Percentiles rank a stretch among this genome's conserved stretches.
Evolutionary conservation across 202 grass and related monocot genomes (phyloP).

Genomic region (Bolboschoenoplectus hybrid): DNA sequence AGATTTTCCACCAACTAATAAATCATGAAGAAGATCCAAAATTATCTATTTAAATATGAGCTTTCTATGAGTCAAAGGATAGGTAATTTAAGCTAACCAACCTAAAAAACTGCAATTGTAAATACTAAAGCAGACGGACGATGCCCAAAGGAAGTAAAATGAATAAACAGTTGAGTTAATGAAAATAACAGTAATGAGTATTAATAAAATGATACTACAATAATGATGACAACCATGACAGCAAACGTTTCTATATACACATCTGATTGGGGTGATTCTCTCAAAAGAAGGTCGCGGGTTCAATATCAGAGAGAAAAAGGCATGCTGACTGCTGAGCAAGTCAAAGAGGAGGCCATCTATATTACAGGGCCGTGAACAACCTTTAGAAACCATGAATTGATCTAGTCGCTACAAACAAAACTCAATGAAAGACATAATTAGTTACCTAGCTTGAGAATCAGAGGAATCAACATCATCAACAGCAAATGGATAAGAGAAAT

Average conservation of each 20-base stretch:
- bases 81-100: background rate
- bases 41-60: constrained; percentile 1
- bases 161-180: background rate
- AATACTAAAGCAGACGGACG: background rate
- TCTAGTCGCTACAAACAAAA: background rate
- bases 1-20: constrained; percentile 1
- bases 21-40: background rate
- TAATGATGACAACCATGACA: background rate
- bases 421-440: constrained; percentile 25
- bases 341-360: background rate
- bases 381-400: background rate
- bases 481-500: constrained; percentile 76
- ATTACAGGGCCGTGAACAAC: background rate
- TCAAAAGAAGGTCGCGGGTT: background rate
- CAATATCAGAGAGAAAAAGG: constrained; percentile 11
- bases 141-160: background rate
- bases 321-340: background rate
- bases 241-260: background rate
- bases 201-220: background rate
- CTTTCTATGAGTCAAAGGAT: background rate
- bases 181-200: background rate
- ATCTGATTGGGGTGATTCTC: background rate
- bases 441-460: constrained; percentile 73
- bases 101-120: background rate
- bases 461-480: constrained; percentile 88